Percentiles rank a stretch among this genome's conserved stretches.
These are phyloP conservation scores for Chenopodium formosanum DNA, from an alignment of 148 eudicot genomes.

Conservation along the genomic window DNA sequence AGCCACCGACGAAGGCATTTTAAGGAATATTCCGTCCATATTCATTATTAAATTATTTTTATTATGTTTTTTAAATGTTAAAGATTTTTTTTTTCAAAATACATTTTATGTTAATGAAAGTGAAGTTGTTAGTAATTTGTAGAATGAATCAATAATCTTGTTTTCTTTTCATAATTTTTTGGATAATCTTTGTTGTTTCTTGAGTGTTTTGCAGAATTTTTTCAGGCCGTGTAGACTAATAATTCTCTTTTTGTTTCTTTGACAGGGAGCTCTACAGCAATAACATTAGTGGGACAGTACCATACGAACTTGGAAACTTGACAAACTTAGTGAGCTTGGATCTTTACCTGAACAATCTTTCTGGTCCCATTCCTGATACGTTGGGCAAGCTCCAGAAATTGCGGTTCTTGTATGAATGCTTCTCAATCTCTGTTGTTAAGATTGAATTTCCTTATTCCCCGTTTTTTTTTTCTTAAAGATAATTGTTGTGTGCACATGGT, in stretches of 20 bases:
- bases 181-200: neutral
- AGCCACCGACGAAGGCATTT: too few species aligned
- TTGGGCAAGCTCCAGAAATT: constrained; percentile 64
- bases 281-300: constrained; percentile 69
- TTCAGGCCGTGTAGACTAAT: neutral
- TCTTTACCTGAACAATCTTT: constrained; percentile 67
- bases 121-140: too few species aligned
- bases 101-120: too few species aligned
- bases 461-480: neutral
- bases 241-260: neutral
- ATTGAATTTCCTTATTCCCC: neutral
- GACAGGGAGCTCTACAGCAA: constrained; percentile 85
- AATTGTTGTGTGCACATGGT: neutral
- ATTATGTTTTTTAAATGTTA: too few species aligned
- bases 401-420: constrained; percentile 63
- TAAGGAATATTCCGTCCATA: too few species aligned
- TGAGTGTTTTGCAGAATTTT: neutral
- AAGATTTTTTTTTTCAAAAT: too few species aligned
- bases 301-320: constrained; percentile 72
- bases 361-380: constrained; percentile 65
- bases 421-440: neutral
- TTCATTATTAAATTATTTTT: too few species aligned
- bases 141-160: too few species aligned
- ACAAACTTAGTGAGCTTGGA: constrained; percentile 86
- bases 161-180: neutral